Evolutionary conservation across 345 rosid species (phyloP), one percentile per base, ranked within the genome.

Genomic region (Euphorbia pulcherrima): DNA sequence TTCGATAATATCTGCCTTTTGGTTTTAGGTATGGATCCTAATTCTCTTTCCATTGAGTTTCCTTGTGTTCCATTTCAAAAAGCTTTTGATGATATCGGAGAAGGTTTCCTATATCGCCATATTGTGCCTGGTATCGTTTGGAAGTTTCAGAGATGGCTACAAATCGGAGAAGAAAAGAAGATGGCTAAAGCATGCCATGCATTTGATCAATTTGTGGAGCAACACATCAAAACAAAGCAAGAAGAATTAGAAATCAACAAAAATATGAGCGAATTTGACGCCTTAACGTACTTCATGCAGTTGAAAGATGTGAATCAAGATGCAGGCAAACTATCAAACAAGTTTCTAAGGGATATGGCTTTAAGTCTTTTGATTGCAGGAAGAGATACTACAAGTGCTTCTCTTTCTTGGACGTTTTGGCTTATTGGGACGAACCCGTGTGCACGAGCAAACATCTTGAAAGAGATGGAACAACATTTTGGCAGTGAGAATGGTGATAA

Each of bases 351-450:
- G 62, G 81, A 80, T 66, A 18, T 20, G 1, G 35, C 72, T 1
- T 21, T 60, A 1, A 75, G 20, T 37, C 69, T 81, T 6, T 0
- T 81, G 35, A 16, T 20, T 23, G 87, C 80, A 3, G 85, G 80
- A 10, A 77, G 78, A 56, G 83, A 79, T 56, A 68, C 83, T 0
- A 12, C 77, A 53, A 65, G 64, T 28, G 37, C 78, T n/a, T 67
- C 61, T 11, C 75, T 76, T 21, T 26, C 52, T 51, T 83, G 83
- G 85, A 59, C 74, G 46, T 62, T 77, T 8, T 79, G 85, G 85
- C 77, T 81, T 1, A 46, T 79, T 3, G 50, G 68, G 0, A 79
- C 46, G 2, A 63, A 84, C 35, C 87, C 85, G 1, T 4, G n/a
- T 0, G 75, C 64, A 0, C 72, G 75, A 20, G 28, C 33, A 8